These are phyloP conservation scores for Ogataea degrootiae DNA, from an alignment of 805 yeast species.

Conservation along the genomic window DNA sequence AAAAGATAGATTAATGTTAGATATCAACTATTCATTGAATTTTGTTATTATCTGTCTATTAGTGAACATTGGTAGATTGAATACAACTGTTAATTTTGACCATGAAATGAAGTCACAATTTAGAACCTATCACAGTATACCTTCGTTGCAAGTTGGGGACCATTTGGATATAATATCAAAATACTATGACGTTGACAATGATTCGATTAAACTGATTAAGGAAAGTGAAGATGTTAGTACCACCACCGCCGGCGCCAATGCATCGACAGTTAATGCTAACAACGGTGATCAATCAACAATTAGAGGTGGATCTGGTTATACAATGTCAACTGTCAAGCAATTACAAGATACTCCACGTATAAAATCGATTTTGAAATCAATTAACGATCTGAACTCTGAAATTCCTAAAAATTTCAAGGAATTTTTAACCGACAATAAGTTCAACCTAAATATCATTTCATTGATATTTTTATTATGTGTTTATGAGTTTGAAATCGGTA, in stretches of 20 bases:
- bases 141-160: conserved; percentile 73
- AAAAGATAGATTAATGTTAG: conserved; percentile 73
- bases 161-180: conserved; percentile 29
- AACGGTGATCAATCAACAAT: conserved; percentile 1
- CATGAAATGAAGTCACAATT: conserved; percentile 93
- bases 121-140: conserved; percentile 90
- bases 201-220: conserved; percentile 11
- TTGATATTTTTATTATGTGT: conserved; percentile 70
- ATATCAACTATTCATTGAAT: conserved; percentile 32
- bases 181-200: conserved; percentile 20
- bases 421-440: conserved; percentile 27
- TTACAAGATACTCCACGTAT: conserved; percentile 93
- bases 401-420: conserved; percentile 44
- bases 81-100: conserved; percentile 91
- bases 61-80: conserved; percentile 90
- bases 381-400: conserved; percentile 63
- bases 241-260: conserved; percentile 1
- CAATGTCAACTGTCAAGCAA: conserved; percentile 56
- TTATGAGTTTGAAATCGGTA: conserved; percentile 37
- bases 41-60: conserved; percentile 52
- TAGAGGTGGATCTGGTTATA: conserved; percentile 29
- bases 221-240: conserved; percentile 6
- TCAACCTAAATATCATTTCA: conserved; percentile 58
- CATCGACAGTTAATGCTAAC: too few relatives aligned
- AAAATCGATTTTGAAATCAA: conserved; percentile 83